phyloP scores from a whole-genome alignment of 352 stramenopile genomes.

The Pythium brassicae region DNA sequence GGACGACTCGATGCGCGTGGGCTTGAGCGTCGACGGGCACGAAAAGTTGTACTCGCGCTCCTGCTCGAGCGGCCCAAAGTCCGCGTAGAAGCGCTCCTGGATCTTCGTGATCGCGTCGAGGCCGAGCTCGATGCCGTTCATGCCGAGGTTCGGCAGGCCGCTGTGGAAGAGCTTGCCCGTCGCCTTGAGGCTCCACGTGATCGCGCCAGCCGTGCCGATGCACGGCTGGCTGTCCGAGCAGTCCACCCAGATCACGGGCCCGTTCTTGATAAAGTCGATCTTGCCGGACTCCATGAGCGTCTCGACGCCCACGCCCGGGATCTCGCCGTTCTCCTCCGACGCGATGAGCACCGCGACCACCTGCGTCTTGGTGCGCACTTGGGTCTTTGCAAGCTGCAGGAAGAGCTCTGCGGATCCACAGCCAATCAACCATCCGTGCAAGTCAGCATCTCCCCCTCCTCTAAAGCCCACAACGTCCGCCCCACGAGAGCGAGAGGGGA shows the following conservation, averaged over 20 bases:
- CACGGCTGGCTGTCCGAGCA: slow-evolving; percentile 90
- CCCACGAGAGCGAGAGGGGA: not conserved
- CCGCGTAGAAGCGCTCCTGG: slow-evolving; percentile 87
- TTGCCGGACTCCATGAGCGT: slow-evolving; percentile 84
- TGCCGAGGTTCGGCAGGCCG: slow-evolving; percentile 84
- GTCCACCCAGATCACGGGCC: slow-evolving; percentile 91
- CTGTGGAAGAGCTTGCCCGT: slow-evolving; percentile 92
- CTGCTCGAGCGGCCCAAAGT: slow-evolving; percentile 78
- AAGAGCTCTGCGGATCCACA: slow-evolving; percentile 56
- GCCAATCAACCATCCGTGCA: slow-evolving; percentile 1
- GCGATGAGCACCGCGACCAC: slow-evolving; percentile 90
- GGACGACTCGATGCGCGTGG: slow-evolving; percentile 78
- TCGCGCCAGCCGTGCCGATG: slow-evolving; percentile 84
- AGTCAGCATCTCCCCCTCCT: not conserved
- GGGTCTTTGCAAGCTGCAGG: slow-evolving; percentile 64
- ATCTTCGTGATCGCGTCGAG: slow-evolving; percentile 84
- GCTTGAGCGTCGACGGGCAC: slow-evolving; percentile 85
- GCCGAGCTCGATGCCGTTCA: slow-evolving; percentile 88
- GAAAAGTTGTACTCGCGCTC: slow-evolving; percentile 91
- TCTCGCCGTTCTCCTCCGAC: slow-evolving; percentile 83
- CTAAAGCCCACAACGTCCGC: too few species aligned
- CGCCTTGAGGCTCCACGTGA: slow-evolving; percentile 89
- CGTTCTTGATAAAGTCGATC: slow-evolving; percentile 92
- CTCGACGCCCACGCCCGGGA: slow-evolving; percentile 86
- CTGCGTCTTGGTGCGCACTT: slow-evolving; percentile 67